Evolutionary conservation across 306 rosid species (phyloP).

Genomic region (Ormosia emarginata): DNA sequence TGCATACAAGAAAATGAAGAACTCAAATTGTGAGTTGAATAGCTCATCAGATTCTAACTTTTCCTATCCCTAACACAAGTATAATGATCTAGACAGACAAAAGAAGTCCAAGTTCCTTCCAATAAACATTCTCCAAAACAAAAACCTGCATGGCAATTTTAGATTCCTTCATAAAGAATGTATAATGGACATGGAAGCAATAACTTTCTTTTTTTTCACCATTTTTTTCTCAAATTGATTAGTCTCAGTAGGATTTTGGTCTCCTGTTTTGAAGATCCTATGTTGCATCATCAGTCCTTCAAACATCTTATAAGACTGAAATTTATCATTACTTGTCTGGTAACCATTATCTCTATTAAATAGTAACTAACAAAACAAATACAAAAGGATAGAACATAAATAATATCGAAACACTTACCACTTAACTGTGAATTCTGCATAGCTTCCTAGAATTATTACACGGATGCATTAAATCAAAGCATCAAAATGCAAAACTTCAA

Average conservation of each 20-base stretch:
- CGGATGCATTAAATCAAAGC: background rate
- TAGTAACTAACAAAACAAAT: background rate
- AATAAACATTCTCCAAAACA: slow-evolving; percentile 34
- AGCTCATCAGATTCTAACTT: slow-evolving; percentile 6
- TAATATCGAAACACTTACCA: slow-evolving; percentile 8
- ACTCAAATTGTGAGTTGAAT: background rate
- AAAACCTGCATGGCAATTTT: slow-evolving; percentile 39
- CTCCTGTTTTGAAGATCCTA: slow-evolving; percentile 30
- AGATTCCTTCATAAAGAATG: background rate
- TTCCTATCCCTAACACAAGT: slow-evolving; percentile 31
- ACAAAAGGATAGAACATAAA: background rate
- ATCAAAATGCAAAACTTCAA: background rate
- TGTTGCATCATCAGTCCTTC: slow-evolving; percentile 4
- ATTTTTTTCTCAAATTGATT: slow-evolving; percentile 15
- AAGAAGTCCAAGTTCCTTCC: slow-evolving; percentile 62
- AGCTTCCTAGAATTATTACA: slow-evolving; percentile 51
- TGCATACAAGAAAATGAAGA: background rate
- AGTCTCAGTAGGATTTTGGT: slow-evolving; percentile 20
- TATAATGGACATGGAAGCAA: background rate
- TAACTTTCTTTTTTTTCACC: background rate
- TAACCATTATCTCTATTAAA: background rate
- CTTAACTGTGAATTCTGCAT: slow-evolving; percentile 24
- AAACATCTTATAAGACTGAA: slow-evolving; percentile 4
- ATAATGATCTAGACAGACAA: slow-evolving; percentile 50
- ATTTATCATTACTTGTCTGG: background rate